These are phyloP conservation scores for Westerdykella aurantiaca DNA, from an alignment of 2,329 filamentous ascomycete genomes.

Conservation along the genomic window DNA sequence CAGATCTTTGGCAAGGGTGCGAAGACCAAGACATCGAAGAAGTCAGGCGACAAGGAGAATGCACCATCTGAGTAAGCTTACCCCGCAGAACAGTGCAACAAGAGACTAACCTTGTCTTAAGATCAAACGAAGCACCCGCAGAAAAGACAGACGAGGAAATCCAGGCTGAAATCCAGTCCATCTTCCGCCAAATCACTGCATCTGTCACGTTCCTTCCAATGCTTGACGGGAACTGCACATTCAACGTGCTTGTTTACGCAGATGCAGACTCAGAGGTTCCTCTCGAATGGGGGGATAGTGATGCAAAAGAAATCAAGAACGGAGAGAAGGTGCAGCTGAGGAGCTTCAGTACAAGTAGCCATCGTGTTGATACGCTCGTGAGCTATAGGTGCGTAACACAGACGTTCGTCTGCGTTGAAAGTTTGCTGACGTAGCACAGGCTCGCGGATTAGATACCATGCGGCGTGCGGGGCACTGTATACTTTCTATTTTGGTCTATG, in stretches of 20 bases:
- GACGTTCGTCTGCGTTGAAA: not conserved
- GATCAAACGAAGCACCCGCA: conserved; percentile 26
- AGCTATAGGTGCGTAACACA: conserved; percentile 63
- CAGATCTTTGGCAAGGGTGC: conserved; percentile 52
- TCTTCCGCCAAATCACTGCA: conserved; percentile 96
- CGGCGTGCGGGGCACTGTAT: not conserved
- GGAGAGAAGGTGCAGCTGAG: conserved; percentile 92
- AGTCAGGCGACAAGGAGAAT: conserved; percentile 65
- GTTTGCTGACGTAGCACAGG: not conserved
- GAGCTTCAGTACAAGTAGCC: conserved; percentile 92
- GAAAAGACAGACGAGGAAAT: conserved; percentile 93
- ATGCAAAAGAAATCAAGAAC: conserved; percentile 92
- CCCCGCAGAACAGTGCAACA: conserved; percentile 1
- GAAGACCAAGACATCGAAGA: conserved; percentile 47
- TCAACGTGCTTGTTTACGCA: conserved; percentile 97
- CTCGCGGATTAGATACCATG: not conserved
- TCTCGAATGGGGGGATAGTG: conserved; percentile 96
- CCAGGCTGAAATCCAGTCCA: conserved; percentile 89
- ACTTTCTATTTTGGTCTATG: too few relatives aligned
- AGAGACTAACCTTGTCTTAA: conserved; percentile 22
- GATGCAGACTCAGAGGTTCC: conserved; percentile 95
- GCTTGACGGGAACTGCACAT: conserved; percentile 90
- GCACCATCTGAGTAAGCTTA: conserved; percentile 47
- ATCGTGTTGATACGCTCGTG: conserved; percentile 90
- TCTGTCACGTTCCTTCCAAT: conserved; percentile 96